These are phyloP conservation scores for Galeopsis tetrahit DNA, from an alignment of 257 asterid species.

Conservation along the genomic window DNA sequence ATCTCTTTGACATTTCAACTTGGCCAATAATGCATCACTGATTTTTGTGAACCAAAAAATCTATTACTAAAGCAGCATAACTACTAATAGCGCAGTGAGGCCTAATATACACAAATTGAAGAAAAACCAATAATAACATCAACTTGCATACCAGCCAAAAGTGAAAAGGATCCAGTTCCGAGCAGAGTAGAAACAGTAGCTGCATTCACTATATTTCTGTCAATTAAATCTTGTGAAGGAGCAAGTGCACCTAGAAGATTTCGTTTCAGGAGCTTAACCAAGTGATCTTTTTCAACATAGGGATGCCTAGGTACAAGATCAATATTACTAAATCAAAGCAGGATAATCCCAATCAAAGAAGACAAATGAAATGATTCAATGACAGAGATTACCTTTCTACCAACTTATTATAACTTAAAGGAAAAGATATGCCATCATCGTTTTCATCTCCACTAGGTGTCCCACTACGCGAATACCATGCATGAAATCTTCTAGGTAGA, in stretches of 20 bases:
- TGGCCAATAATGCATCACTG: slow-evolving; percentile 14
- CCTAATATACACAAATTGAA: slow-evolving; percentile 4
- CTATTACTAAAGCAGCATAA: slow-evolving; percentile 24
- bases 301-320: slow-evolving; percentile 64
- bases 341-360: slow-evolving; percentile 27
- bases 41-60: slow-evolving; percentile 11
- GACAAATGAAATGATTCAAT: slow-evolving; percentile 24
- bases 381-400: slow-evolving; percentile 68
- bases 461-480: slow-evolving; percentile 93
- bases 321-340: slow-evolving; percentile 32
- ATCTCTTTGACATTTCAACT: slow-evolving; percentile 28
- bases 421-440: slow-evolving; percentile 91
- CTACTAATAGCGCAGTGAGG: slow-evolving; percentile 5
- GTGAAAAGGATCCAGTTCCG: slow-evolving; percentile 89
- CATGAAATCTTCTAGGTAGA: slow-evolving; percentile 95
- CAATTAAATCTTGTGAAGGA: slow-evolving; percentile 55
- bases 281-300: slow-evolving; percentile 84
- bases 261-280: slow-evolving; percentile 91
- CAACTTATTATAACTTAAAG: slow-evolving; percentile 76
- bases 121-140: background rate
- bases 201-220: slow-evolving; percentile 64
- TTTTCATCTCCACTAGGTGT: slow-evolving; percentile 76
- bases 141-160: slow-evolving; percentile 63
- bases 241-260: slow-evolving; percentile 62
- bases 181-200: slow-evolving; percentile 91